Conservation (phyloP, 768 basidiomycete genomes). For the Tulasnella sp. region DNA sequence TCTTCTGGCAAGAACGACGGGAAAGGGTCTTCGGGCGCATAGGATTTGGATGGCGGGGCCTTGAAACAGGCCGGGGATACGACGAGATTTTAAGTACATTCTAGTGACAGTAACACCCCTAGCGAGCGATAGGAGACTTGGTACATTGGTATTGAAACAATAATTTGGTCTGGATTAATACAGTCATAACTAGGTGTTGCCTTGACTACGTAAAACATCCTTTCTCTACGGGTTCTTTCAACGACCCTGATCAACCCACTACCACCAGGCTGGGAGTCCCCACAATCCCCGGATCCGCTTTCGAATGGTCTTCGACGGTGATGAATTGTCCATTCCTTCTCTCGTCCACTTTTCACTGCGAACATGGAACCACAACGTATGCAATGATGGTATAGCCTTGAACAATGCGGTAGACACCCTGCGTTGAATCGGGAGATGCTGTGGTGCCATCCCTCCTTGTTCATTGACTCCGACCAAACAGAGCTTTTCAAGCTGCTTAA, state of each 20-base stretch:
- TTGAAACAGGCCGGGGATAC: neutral
- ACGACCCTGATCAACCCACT: neutral
- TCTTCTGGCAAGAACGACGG: too few species aligned
- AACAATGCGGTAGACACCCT: neutral
- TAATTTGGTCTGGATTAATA: neutral
- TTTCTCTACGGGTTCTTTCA: too few species aligned
- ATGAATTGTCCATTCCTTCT: neutral
- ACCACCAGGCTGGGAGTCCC: neutral
- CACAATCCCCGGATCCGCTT: neutral
- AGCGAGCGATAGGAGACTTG: neutral
- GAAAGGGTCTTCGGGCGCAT: too few species aligned
- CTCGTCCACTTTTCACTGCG: neutral
- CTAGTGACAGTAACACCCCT: neutral
- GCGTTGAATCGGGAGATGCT: neutral
- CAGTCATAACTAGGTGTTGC: too few species aligned
- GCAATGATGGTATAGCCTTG: neutral
- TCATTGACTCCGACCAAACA: neutral
- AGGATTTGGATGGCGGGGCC: too few species aligned
- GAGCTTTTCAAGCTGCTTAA: neutral
- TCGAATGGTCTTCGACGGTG: neutral
- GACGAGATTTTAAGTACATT: neutral
- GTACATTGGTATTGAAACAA: neutral
- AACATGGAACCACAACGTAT: neutral
- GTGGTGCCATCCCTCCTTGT: neutral
- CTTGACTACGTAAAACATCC: too few species aligned